Conservation (phyloP, 164 flowering plant species). For the Warburgia ugandensis region DNA sequence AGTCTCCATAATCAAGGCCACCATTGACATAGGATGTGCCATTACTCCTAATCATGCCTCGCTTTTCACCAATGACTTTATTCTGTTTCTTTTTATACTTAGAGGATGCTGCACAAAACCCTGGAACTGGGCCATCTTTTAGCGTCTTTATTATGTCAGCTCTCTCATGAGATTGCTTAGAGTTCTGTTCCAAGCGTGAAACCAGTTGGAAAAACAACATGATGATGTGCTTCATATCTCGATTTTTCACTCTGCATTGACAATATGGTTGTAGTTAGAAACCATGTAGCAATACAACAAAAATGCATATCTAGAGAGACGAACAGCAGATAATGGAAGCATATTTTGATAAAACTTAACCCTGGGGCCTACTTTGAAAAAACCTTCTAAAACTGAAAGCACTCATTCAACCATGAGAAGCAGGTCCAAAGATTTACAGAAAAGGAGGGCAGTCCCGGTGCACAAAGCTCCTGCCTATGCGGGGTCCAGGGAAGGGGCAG, state of each 20-base stretch:
- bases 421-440: no score
- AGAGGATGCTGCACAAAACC: conserved; percentile 32
- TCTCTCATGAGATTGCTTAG: conserved; percentile 33
- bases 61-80: conserved; percentile 41
- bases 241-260: conserved; percentile 4
- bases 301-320: no score
- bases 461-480: no score
- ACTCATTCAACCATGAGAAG: no score
- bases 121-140: conserved; percentile 47
- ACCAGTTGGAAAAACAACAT: conserved; percentile 61
- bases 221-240: conserved; percentile 63
- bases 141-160: conserved; percentile 45
- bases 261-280: background rate
- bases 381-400: no score
- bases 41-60: conserved; percentile 42
- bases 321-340: background rate
- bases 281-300: background rate
- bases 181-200: conserved; percentile 50
- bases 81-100: conserved; percentile 54
- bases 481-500: no score
- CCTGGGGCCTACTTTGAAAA: no score
- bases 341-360: no score
- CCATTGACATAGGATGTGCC: conserved; percentile 39
- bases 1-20: conserved; percentile 47
- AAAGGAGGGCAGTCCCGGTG: no score